Conservation (phyloP, 1,284 basidiomycete species). For the Mycena sp. region DNA sequence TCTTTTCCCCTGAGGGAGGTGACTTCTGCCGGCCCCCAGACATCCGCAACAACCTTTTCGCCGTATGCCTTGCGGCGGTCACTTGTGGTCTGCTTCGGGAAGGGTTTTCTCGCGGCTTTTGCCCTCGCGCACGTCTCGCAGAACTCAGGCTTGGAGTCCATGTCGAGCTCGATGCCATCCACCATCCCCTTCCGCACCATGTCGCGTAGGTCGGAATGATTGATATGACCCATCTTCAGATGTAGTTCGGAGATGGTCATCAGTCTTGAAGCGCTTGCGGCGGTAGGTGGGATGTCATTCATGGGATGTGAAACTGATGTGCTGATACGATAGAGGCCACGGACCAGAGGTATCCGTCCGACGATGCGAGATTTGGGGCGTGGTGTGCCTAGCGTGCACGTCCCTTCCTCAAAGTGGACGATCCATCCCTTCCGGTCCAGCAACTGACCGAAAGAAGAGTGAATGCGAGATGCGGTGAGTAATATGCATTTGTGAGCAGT, state of each 20-base stretch:
- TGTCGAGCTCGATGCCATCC: slow-evolving; percentile 11
- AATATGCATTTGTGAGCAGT: slow-evolving; percentile 9
- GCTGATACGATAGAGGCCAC: slow-evolving; percentile 20
- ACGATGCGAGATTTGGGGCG: slow-evolving; percentile 7
- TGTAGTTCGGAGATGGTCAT: slow-evolving; percentile 12
- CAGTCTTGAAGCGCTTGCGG: neutral
- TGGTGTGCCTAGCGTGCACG: slow-evolving; percentile 7
- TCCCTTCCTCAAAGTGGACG: slow-evolving; percentile 18
- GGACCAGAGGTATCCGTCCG: slow-evolving; percentile 17
- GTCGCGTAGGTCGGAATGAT: neutral
- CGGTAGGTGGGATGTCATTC: neutral
- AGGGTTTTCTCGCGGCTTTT: neutral
- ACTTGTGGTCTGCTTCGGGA: slow-evolving; percentile 2
- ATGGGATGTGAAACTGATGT: neutral
- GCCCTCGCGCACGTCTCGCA: neutral
- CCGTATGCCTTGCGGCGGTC: neutral
- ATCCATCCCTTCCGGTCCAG: slow-evolving; percentile 19
- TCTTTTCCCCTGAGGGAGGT: neutral
- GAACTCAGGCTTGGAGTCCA: neutral
- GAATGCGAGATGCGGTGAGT: slow-evolving; percentile 19
- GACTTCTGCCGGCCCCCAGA: slow-evolving; percentile 9
- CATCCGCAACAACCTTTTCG: neutral
- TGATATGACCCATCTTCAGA: slow-evolving; percentile 15
- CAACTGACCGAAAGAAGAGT: slow-evolving; percentile 16
- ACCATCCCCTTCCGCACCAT: slow-evolving; percentile 17